These are phyloP conservation scores for Arthrobotrys sphaeroides DNA, from an alignment of 2,329 filamentous ascomycete genomes.

Conservation along the genomic window DNA sequence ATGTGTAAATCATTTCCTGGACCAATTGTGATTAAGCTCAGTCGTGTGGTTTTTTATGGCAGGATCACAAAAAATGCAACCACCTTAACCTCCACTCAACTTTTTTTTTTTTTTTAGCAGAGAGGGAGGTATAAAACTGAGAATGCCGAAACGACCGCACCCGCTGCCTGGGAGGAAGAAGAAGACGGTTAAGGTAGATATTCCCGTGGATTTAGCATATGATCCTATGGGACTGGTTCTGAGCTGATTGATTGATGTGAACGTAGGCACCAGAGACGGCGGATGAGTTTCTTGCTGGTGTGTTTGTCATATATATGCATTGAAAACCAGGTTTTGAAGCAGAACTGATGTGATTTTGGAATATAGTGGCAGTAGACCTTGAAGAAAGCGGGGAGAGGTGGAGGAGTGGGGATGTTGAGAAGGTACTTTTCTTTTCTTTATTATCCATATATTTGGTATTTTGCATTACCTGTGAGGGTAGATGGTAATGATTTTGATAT, in stretches of 20 bases:
- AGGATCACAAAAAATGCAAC: slow-evolving; percentile 50
- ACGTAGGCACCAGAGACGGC: slow-evolving; percentile 47
- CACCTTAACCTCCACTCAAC: neutral
- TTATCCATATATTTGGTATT: neutral
- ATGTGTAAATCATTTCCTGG: no score
- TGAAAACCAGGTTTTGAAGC: no score
- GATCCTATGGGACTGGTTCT: neutral
- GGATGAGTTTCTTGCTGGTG: slow-evolving; percentile 47
- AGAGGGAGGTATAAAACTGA: neutral
- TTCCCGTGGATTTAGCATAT: no score
- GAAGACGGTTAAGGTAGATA: slow-evolving; percentile 42
- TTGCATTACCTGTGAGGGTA: neutral
- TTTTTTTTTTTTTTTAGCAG: neutral
- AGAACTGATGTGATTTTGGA: neutral
- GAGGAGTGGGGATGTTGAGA: slow-evolving; percentile 56
- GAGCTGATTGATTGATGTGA: no score
- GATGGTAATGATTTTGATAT: neutral
- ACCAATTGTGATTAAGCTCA: no score
- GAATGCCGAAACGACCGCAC: slow-evolving; percentile 49
- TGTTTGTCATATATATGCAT: neutral
- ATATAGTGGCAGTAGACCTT: slow-evolving; percentile 55
- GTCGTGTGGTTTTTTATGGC: no score
- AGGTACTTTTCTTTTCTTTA: slow-evolving; percentile 36
- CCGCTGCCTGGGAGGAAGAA: slow-evolving; percentile 35
- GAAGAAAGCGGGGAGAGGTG: slow-evolving; percentile 58